Percentiles rank a stretch among this genome's conserved stretches.
These are phyloP conservation scores for Ramalina peruviana DNA, from an alignment of 495 filamentous ascomycete species.

Conservation along the genomic window DNA sequence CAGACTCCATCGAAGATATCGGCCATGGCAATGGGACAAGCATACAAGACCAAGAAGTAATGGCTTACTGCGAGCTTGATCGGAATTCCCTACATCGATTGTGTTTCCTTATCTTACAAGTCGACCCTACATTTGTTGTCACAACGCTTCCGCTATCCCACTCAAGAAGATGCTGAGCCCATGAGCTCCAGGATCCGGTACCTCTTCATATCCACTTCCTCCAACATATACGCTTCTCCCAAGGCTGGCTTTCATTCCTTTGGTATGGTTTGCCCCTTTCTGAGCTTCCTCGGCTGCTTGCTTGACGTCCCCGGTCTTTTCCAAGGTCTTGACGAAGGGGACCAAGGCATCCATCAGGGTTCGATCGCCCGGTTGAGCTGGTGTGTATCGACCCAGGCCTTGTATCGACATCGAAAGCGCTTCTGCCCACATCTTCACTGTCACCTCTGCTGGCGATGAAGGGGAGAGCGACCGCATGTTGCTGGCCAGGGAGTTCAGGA, in stretches of 20 bases:
- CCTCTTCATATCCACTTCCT: slow-evolving; percentile 56
- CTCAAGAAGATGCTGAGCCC: slow-evolving; percentile 69
- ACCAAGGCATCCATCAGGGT: slow-evolving; percentile 83
- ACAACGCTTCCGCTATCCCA: slow-evolving; percentile 52
- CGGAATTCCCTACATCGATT: background rate
- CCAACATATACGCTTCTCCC: slow-evolving; percentile 88
- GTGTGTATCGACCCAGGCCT: slow-evolving; percentile 70
- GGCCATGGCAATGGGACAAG: slow-evolving; percentile 16
- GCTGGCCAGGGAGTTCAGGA: slow-evolving; percentile 77
- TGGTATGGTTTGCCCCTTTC: slow-evolving; percentile 67
- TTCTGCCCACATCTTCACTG: slow-evolving; percentile 51
- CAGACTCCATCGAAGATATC: slow-evolving; percentile 3
- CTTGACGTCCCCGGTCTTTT: slow-evolving; percentile 44
- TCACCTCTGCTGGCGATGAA: slow-evolving; percentile 32
- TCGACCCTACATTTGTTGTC: background rate
- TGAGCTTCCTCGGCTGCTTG: slow-evolving; percentile 62
- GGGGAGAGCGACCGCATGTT: slow-evolving; percentile 47
- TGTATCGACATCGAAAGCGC: slow-evolving; percentile 59
- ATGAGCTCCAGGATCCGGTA: slow-evolving; percentile 86
- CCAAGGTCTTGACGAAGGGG: slow-evolving; percentile 68
- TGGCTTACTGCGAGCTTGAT: background rate
- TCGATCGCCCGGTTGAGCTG: slow-evolving; percentile 75
- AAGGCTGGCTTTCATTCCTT: slow-evolving; percentile 78
- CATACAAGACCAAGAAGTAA: background rate
- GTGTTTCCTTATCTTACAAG: background rate